Percentiles rank a stretch among this genome's conserved stretches.
These are phyloP conservation scores for Syncephalastrum contaminatum DNA, from an alignment of 371 early-diverging fungal genomes.

Conservation along the genomic window DNA sequence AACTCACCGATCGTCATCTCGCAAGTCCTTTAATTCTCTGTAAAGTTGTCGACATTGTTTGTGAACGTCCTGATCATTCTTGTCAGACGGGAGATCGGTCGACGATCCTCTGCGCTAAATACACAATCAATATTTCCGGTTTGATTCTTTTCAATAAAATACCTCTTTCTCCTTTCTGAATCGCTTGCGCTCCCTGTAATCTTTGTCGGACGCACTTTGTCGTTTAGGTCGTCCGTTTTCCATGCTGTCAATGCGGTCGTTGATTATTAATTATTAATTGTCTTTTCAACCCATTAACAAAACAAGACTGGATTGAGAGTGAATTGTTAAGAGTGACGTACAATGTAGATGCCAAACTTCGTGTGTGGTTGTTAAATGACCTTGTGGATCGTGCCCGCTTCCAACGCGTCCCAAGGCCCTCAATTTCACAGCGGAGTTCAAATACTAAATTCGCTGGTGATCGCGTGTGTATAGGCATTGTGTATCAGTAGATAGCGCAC, in stretches of 20 bases:
- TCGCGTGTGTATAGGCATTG: no score
- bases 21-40: slow-evolving; percentile 26
- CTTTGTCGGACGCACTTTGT: slow-evolving; percentile 21
- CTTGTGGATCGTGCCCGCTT: no score
- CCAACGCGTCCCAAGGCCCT: no score
- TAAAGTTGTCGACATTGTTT: slow-evolving; percentile 24
- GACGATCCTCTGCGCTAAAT: not conserved
- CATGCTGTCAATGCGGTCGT: not conserved
- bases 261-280: no score
- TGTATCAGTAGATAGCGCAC: no score
- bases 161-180: slow-evolving; percentile 19
- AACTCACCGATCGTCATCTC: slow-evolving; percentile 43
- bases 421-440: no score
- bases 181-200: slow-evolving; percentile 26
- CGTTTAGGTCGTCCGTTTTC: slow-evolving; percentile 19
- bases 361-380: no score
- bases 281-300: no score
- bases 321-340: no score
- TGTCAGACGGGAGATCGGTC: not conserved
- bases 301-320: no score
- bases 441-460: no score
- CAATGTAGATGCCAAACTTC: no score
- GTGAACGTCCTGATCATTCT: slow-evolving; percentile 6
- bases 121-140: not conserved
- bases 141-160: not conserved